A percentile compares a stretch with the other conserved stretches of the same genome.
Conservation (phyloP, 1,284 basidiomycete genomes). For the Trametes versicolor region DNA sequence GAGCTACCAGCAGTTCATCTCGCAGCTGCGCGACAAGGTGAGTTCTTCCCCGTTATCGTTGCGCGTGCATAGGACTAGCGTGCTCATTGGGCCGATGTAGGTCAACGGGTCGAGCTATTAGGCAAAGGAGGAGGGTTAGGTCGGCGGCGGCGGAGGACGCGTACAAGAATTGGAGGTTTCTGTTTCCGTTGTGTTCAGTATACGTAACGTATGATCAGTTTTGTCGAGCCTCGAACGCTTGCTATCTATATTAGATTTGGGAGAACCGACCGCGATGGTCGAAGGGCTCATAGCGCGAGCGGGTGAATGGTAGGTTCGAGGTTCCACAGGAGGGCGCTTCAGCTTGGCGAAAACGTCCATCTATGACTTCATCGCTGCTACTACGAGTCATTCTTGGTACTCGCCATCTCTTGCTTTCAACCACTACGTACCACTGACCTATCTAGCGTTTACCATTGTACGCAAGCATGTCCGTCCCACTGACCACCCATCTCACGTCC, state of each 20-base stretch:
- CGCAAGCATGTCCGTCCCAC: conserved; percentile 24
- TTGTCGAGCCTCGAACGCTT: conserved; percentile 16
- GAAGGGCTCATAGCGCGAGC: background rate
- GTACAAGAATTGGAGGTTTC: conserved; percentile 22
- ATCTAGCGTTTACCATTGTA: background rate
- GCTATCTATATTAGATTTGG: conserved; percentile 27
- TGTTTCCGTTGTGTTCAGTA: conserved; percentile 31
- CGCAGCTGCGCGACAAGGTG: conserved; percentile 81
- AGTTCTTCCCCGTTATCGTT: conserved; percentile 17
- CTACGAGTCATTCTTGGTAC: too few species aligned
- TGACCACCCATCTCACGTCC: conserved; percentile 48
- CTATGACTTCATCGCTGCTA: conserved; percentile 19
- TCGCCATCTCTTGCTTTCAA: background rate
- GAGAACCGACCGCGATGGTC: background rate
- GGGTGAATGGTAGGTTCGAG: background rate
- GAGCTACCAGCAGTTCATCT: conserved; percentile 95
- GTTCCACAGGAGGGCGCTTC: background rate
- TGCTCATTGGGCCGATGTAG: conserved; percentile 19
- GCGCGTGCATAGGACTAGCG: too few species aligned
- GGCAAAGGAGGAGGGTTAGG: background rate
- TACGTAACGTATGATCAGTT: conserved; percentile 31
- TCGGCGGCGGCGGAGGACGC: conserved; percentile 10
- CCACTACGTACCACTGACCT: conserved; percentile 4
- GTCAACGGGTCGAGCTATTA: conserved; percentile 41
- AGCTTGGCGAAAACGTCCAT: background rate